Evolutionary conservation across 352 stramenopile genomes (phyloP).

Genomic region (Pythium guiyangense): DNA sequence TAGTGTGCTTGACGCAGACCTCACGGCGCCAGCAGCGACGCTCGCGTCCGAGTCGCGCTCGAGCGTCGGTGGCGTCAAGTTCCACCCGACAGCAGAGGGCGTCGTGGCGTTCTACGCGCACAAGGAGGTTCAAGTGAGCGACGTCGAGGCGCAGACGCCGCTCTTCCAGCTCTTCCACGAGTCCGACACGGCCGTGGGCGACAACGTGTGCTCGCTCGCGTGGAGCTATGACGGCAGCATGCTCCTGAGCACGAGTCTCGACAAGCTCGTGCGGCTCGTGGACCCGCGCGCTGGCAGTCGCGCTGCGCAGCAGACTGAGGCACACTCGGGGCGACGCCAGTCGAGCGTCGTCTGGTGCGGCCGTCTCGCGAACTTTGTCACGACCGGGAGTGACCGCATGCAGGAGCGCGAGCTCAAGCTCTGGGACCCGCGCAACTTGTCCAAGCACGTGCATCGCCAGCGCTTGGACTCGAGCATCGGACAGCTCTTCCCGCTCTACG

Average conservation of each 20-base stretch:
- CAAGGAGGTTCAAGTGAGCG: slow-evolving; percentile 36
- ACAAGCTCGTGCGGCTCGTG: slow-evolving; percentile 43
- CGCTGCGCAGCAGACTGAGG: slow-evolving; percentile 15
- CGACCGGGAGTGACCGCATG: slow-evolving; percentile 52
- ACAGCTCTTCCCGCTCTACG: slow-evolving; percentile 61
- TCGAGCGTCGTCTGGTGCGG: slow-evolving; percentile 60
- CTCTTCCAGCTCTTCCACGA: slow-evolving; percentile 14
- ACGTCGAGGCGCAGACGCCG: slow-evolving; percentile 32
- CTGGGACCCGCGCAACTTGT: slow-evolving; percentile 60
- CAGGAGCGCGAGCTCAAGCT: slow-evolving; percentile 76
- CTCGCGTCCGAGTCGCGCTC: slow-evolving; percentile 16
- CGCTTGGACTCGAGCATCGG: slow-evolving; percentile 62
- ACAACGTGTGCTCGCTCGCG: slow-evolving; percentile 24
- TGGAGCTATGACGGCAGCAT: slow-evolving; percentile 75
- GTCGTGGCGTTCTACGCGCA: slow-evolving; percentile 43
- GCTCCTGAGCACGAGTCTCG: slow-evolving; percentile 34
- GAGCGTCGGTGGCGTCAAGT: slow-evolving; percentile 30
- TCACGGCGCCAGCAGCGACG: slow-evolving; percentile 13
- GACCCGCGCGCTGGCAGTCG: slow-evolving; percentile 36
- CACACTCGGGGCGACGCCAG: slow-evolving; percentile 43
- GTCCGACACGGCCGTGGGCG: slow-evolving; percentile 3
- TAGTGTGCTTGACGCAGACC: slow-evolving; percentile 21
- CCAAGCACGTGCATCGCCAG: slow-evolving; percentile 50
- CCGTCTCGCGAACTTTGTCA: slow-evolving; percentile 45
- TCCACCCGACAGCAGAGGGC: slow-evolving; percentile 47